Evolutionary conservation across 2,329 filamentous ascomycete genomes (phyloP).

Genomic region (Colletotrichum sp.): DNA sequence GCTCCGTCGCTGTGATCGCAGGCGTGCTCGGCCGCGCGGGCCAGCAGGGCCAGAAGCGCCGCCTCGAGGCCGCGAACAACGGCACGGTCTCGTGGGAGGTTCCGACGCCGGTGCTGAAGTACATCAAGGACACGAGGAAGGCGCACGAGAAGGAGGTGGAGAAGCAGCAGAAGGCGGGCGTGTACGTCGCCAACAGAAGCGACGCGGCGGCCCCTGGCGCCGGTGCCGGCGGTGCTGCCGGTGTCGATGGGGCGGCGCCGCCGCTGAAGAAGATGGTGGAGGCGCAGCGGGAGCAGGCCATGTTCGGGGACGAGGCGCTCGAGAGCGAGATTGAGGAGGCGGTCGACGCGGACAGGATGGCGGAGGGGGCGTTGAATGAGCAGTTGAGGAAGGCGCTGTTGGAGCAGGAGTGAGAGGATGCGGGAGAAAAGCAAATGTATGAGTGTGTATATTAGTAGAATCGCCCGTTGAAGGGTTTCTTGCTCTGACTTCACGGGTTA

Average conservation of each 20-base stretch:
- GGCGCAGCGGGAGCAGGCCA: background rate
- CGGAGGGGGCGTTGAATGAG: background rate
- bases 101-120: slow-evolving; percentile 44
- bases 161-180: slow-evolving; percentile 35
- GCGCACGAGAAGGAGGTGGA: slow-evolving; percentile 34
- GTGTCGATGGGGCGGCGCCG: slow-evolving; percentile 34
- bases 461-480: background rate
- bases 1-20: slow-evolving; percentile 80
- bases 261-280: slow-evolving; percentile 36
- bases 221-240: slow-evolving; percentile 31
- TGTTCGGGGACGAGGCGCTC: background rate
- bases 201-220: slow-evolving; percentile 37
- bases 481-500: too few species aligned
- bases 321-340: background rate
- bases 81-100: slow-evolving; percentile 71
- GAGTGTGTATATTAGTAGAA: background rate
- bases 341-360: background rate
- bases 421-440: background rate
- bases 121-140: slow-evolving; percentile 38
- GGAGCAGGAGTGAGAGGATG: background rate
- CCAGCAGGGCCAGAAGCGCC: slow-evolving; percentile 73
- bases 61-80: slow-evolving; percentile 65
- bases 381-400: background rate
- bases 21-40: slow-evolving; percentile 87
- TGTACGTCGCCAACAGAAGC: slow-evolving; percentile 30